Evolutionary conservation across 192 early-diverging fungal genomes (phyloP).

Genomic region (Rhizophlyctis rosea): DNA sequence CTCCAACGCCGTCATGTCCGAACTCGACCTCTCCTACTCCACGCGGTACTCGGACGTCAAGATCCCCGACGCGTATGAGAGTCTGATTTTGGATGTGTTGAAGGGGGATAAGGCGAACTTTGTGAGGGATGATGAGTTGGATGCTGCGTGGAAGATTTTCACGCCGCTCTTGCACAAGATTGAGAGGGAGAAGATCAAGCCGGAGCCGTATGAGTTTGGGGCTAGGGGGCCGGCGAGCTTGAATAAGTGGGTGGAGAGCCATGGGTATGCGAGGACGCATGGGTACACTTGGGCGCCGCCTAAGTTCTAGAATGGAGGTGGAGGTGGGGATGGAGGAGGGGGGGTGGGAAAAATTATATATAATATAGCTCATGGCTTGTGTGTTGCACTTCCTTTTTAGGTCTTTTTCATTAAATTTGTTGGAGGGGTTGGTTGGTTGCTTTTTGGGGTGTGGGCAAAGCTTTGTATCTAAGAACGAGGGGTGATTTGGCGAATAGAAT

Average conservation of each 20-base stretch:
- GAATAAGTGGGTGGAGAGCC: constrained; percentile 69
- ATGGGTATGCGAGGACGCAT: constrained; percentile 41
- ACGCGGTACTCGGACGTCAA: constrained; percentile 80
- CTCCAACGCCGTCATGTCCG: constrained; percentile 77
- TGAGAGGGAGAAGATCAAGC: constrained; percentile 59
- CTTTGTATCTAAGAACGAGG: too few species aligned
- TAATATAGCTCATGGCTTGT: too few species aligned
- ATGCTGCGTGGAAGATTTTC: constrained; percentile 97
- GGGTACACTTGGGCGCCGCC: constrained; percentile 43
- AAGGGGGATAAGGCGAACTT: constrained; percentile 95
- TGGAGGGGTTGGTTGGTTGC: too few species aligned
- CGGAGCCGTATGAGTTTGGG: constrained; percentile 77
- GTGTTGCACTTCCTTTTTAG: too few species aligned
- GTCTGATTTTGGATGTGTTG: constrained; percentile 89
- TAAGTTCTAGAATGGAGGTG: constrained; percentile 20
- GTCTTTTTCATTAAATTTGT: too few species aligned
- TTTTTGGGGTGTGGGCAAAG: too few species aligned
- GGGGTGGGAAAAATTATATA: too few species aligned
- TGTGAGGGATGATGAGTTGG: constrained; percentile 73
- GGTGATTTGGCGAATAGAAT: too few species aligned
- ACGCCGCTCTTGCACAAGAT: constrained; percentile 92
- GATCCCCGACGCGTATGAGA: constrained; percentile 98
- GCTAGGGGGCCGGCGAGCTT: constrained; percentile 76
- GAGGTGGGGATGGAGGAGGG: too few species aligned
- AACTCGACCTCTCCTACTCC: constrained; percentile 91